Evolutionary conservation across 139 green algal species (phyloP).

Genomic region (Raphidocelis subcapitata): DNA sequence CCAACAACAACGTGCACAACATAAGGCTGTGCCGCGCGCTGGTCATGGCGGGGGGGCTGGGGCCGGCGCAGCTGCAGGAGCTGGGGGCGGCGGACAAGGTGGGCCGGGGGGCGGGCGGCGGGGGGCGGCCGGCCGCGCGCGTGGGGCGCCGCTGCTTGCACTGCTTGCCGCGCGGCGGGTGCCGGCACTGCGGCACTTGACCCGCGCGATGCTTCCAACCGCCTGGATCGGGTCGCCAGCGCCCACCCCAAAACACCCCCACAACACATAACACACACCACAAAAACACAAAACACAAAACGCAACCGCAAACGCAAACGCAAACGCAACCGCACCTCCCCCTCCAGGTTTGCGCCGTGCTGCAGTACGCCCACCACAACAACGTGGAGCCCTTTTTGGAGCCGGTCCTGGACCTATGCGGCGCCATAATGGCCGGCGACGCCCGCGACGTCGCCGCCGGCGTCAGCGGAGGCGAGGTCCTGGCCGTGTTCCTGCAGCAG

Average conservation of each 20-base stretch:
- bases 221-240: too few relatives aligned
- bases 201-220: too few relatives aligned
- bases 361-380: slow-evolving; percentile 82
- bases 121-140: too few relatives aligned
- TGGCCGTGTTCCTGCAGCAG: slow-evolving; percentile 22
- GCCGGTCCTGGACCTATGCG: slow-evolving; percentile 71
- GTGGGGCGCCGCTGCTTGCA: too few relatives aligned
- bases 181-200: too few relatives aligned
- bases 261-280: too few relatives aligned
- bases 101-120: not conserved
- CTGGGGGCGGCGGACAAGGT: slow-evolving; percentile 49
- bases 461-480: slow-evolving; percentile 10
- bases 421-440: slow-evolving; percentile 43
- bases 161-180: too few relatives aligned
- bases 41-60: slow-evolving; percentile 41
- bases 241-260: too few relatives aligned
- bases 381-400: slow-evolving; percentile 84
- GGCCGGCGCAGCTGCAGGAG: slow-evolving; percentile 28
- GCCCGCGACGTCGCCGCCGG: slow-evolving; percentile 14
- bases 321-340: too few relatives aligned
- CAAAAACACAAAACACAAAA: too few relatives aligned
- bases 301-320: too few relatives aligned
- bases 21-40: slow-evolving; percentile 81
- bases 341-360: slow-evolving; percentile 65
- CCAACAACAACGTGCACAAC: slow-evolving; percentile 96